Base-by-base conservation (phyloP, 208 protist species). In the Pavlovales sp. region DNA sequence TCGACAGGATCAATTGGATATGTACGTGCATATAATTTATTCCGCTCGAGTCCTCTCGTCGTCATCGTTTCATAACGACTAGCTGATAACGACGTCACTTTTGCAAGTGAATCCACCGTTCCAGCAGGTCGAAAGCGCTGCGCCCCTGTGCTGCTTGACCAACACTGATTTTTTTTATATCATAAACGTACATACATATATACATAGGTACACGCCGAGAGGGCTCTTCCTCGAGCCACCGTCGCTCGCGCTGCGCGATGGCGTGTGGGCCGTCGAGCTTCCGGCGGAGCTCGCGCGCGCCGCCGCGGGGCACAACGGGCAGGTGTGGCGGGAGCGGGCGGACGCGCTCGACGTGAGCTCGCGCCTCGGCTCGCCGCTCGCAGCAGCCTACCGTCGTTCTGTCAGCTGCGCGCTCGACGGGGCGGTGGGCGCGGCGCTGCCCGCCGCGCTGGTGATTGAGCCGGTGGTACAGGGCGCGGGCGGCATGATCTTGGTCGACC, bases 401-500 rank as follows among this genome's bases (percentile, higher is more conserved):
- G 75, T 39, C 11, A 2, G n/a, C 14, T 10, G 18, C 37, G n/a
- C 34, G 66, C 37, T 36, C 10, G 41, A 71, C 81, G 81, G 28
- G 38, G 5, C 4, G 28, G 30, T 37, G 81, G 10, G 22, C 28
- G 40, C 0, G n/a, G 37, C 37, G 57, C 28, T 8, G 81, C 37
- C 37, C 8, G 81, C 30, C 28, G 81, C 81, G 4, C 40, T 86
- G 14, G 41, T 86, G 34, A 39, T 86, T 66, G 90, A 92, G 80
- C 79, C 86, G 28, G 76, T 91, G 0, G 28, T 90, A 34, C 84
- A 90, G 38, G 92, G 92, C 79, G 91, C 92, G 5, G 90, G 90
- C 28, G 92, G 92, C 44, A 93, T 94, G 92, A 39, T 90, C 28
- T 38, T 86, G 46, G 44, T 93, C 10, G 91, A 93, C 82, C 89